Conservation (phyloP, 1,284 basidiomycete genomes). For the Trichosporon inkin region DNA sequence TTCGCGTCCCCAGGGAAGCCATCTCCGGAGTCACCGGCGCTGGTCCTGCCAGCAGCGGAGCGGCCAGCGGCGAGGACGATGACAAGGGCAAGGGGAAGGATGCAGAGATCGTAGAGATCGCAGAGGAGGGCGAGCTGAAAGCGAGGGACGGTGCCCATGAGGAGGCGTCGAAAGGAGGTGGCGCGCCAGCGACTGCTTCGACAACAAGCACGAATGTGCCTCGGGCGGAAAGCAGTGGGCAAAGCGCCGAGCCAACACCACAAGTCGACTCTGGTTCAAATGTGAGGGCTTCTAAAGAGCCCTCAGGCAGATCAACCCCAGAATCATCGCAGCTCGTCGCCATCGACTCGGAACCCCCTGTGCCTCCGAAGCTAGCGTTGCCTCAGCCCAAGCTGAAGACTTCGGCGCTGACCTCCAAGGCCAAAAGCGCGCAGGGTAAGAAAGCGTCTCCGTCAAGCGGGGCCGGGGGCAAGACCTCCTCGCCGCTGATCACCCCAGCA, state of each 20-base stretch:
- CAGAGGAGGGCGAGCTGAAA: not conserved
- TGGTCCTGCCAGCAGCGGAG: too few relatives aligned
- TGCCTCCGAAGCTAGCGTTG: not conserved
- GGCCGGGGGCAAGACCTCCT: not conserved
- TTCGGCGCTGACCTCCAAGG: not conserved
- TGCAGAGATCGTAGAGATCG: slow-evolving; percentile 7
- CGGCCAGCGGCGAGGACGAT: too few relatives aligned
- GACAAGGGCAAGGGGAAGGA: too few relatives aligned
- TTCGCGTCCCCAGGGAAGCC: slow-evolving; percentile 2
- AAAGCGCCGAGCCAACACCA: too few relatives aligned
- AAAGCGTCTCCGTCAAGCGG: not conserved
- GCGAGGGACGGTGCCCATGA: not conserved
- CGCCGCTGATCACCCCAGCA: not conserved
- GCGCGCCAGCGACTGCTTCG: not conserved
- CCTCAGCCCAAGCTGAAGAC: not conserved
- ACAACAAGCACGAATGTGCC: slow-evolving; percentile 23
- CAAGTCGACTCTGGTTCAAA: not conserved
- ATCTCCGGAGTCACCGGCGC: not conserved
- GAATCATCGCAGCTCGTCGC: not conserved
- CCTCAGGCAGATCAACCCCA: not conserved
- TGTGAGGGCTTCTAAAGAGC: not conserved
- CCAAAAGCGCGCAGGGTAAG: not conserved
- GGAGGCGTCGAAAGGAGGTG: not conserved
- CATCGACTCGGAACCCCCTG: not conserved
- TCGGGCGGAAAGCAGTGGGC: slow-evolving; percentile 16